Percentiles rank a stretch among this genome's conserved stretches.
phyloP scores from a whole-genome alignment of 805 yeast species.

The Wickerhamomyces sydowiorum region DNA sequence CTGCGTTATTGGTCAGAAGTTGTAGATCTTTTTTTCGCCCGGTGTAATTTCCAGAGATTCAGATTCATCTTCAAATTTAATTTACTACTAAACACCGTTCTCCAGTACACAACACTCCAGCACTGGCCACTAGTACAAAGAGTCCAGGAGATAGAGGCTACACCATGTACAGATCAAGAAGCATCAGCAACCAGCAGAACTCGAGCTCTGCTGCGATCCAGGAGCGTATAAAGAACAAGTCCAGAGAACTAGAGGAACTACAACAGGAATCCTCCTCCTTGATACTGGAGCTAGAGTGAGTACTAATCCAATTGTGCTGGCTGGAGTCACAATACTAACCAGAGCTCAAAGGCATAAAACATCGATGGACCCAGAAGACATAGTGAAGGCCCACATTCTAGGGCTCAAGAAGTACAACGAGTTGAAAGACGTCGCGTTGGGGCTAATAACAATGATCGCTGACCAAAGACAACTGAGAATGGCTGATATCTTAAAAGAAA shows the following conservation, averaged over 20 bases:
- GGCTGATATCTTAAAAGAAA: slow-evolving; percentile 45
- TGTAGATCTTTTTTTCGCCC: too few species aligned
- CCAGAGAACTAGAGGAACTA: neutral
- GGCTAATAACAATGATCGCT: slow-evolving; percentile 53
- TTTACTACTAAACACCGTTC: too few species aligned
- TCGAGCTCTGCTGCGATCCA: neutral
- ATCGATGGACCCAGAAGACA: slow-evolving; percentile 34
- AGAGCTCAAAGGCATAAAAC: neutral
- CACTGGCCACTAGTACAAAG: neutral
- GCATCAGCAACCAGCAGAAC: neutral
- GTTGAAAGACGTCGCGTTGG: slow-evolving; percentile 54
- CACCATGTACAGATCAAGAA: neutral
- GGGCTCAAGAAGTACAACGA: slow-evolving; percentile 56
- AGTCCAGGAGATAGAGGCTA: too few species aligned
- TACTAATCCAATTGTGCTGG: too few species aligned
- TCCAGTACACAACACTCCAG: too few species aligned
- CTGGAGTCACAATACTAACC: neutral
- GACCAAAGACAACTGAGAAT: slow-evolving; percentile 45
- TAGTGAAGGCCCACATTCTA: slow-evolving; percentile 46
- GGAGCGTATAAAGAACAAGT: neutral
- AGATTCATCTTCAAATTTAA: too few species aligned
- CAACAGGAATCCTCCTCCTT: neutral
- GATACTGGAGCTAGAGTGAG: neutral
- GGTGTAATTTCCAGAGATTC: too few species aligned
- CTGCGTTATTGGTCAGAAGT: too few species aligned